These are phyloP conservation scores for Cystobasidium sp. DNA, from an alignment of 1,284 basidiomycete genomes.

Conservation along the genomic window DNA sequence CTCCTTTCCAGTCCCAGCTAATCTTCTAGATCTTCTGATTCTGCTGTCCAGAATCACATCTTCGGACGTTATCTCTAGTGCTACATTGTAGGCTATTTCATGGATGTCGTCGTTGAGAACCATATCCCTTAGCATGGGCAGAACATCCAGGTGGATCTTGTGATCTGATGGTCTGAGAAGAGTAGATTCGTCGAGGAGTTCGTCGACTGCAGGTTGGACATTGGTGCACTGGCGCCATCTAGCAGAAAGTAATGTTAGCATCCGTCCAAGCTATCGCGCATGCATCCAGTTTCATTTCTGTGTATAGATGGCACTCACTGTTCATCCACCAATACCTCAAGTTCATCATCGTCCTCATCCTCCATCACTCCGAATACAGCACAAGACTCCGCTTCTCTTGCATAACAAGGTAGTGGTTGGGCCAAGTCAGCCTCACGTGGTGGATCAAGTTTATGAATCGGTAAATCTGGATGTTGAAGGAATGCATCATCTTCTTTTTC, in stretches of 20 bases:
- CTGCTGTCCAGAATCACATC: conserved; percentile 21
- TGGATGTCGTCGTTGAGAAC: conserved; percentile 68
- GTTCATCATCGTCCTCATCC: background rate
- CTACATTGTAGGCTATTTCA: conserved; percentile 46
- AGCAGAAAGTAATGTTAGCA: too few species aligned
- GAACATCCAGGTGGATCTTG: conserved; percentile 63
- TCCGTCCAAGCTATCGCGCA: too few species aligned
- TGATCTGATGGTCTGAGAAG: too few species aligned
- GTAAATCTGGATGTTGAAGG: conserved; percentile 19
- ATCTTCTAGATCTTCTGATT: conserved; percentile 29
- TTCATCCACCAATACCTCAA: background rate
- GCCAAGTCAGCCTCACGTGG: background rate
- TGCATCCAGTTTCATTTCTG: too few species aligned
- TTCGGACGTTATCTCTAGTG: conserved; percentile 10
- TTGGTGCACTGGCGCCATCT: background rate
- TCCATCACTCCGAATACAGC: background rate
- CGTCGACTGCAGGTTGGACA: conserved; percentile 6
- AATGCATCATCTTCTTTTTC: conserved; percentile 32
- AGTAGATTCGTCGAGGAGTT: background rate
- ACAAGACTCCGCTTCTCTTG: conserved; percentile 31
- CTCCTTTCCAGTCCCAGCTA: conserved; percentile 31
- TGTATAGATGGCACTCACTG: background rate
- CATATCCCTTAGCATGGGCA: conserved; percentile 71
- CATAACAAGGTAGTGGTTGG: conserved; percentile 32
- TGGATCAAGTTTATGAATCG: background rate